Percentiles rank a stretch among this genome's conserved stretches.
Evolutionary conservation across 1,284 basidiomycete species (phyloP).

Genomic region (Golubevia pallescens): DNA sequence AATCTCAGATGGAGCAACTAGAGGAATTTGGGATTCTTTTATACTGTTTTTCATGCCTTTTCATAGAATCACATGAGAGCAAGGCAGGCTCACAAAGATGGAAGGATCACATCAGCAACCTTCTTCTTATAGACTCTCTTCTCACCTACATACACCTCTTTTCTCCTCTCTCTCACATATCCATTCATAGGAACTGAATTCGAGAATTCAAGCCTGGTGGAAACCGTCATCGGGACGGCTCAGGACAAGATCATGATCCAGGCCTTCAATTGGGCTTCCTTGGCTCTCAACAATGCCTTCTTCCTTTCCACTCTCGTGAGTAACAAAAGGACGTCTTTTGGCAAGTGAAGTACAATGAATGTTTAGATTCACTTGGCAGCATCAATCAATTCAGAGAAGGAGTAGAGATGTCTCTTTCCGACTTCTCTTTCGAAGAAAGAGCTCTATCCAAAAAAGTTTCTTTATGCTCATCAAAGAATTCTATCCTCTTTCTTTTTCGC

Average conservation of each 20-base stretch:
- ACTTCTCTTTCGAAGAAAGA: no score
- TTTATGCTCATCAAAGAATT: not conserved
- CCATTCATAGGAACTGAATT: conserved; percentile 69
- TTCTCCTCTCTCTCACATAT: not conserved
- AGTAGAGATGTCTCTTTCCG: no score
- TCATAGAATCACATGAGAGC: not conserved
- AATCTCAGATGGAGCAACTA: no score
- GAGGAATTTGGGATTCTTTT: no score
- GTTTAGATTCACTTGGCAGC: no score
- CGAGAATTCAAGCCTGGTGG: conserved; percentile 72
- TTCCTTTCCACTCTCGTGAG: conserved; percentile 85
- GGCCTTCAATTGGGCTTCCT: conserved; percentile 88
- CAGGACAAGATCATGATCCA: conserved; percentile 72
- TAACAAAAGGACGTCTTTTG: conserved; percentile 24
- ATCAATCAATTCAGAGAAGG: not conserved
- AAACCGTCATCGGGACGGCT: conserved; percentile 78
- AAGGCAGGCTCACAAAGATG: no score
- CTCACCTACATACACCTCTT: not conserved
- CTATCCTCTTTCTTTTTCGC: not conserved
- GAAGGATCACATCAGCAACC: not conserved
- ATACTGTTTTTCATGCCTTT: no score
- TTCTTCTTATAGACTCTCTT: not conserved
- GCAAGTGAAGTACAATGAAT: no score
- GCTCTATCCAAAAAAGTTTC: no score
- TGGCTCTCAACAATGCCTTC: conserved; percentile 93